These are phyloP conservation scores for Alternaria panax DNA, from an alignment of 2,329 filamentous ascomycete species.

Conservation along the genomic window DNA sequence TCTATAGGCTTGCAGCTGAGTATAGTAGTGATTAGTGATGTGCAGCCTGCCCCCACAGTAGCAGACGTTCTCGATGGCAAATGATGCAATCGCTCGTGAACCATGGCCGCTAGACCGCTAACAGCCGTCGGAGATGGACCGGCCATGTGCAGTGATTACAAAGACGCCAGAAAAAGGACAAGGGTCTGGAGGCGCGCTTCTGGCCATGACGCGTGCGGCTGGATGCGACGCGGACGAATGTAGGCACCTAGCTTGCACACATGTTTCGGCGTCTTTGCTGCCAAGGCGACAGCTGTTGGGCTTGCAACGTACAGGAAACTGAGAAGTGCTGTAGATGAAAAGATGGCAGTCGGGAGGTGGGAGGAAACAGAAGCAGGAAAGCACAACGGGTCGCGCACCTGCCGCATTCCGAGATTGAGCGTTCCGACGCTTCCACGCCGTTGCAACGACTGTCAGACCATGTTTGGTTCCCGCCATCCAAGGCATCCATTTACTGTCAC, in stretches of 20 bases:
- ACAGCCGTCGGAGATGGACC: constrained; percentile 7
- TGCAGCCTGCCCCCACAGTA: constrained; percentile 38
- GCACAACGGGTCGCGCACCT: constrained; percentile 19
- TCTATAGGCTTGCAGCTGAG: constrained; percentile 11
- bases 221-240: constrained; percentile 9
- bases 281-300: background rate
- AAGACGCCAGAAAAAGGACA: constrained; percentile 7
- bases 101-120: constrained; percentile 12
- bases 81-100: constrained; percentile 44
- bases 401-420: constrained; percentile 28
- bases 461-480: constrained; percentile 4
- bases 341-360: background rate
- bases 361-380: background rate
- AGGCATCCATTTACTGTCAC: constrained; percentile 1
- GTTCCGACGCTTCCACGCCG: constrained; percentile 23
- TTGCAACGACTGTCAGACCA: constrained; percentile 11
- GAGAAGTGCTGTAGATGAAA: background rate
- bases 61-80: constrained; percentile 16
- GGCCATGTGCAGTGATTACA: constrained; percentile 18
- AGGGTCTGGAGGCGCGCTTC: background rate
- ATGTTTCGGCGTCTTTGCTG: constrained; percentile 1
- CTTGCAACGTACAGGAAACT: background rate
- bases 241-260: constrained; percentile 1
- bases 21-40: constrained; percentile 33
- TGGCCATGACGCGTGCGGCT: constrained; percentile 13